A percentile compares a stretch with the other conserved stretches of the same genome.
These are phyloP conservation scores for Gastrodia elata DNA, from an alignment of 106 monocot genomes.

Conservation along the genomic window DNA sequence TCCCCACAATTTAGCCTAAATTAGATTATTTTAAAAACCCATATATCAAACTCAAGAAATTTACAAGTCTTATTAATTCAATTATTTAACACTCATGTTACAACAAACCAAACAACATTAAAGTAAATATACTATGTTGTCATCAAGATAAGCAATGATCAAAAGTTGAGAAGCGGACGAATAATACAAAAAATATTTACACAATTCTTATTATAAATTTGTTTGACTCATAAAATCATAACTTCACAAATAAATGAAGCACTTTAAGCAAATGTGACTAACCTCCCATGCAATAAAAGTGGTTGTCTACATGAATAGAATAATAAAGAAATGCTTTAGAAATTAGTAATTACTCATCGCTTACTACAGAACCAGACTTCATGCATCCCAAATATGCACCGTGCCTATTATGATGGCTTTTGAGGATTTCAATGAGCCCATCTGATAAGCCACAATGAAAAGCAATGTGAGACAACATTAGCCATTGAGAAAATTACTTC, in stretches of 20 bases:
- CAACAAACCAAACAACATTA: too few relatives aligned
- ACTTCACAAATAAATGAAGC: too few relatives aligned
- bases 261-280: neutral
- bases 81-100: too few relatives aligned
- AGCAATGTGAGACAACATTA: neutral
- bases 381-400: slow-evolving; percentile 90
- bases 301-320: neutral
- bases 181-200: too few relatives aligned
- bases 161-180: too few relatives aligned
- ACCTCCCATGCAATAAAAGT: slow-evolving; percentile 1
- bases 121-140: neutral
- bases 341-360: slow-evolving; percentile 62
- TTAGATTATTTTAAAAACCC: too few relatives aligned
- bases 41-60: too few relatives aligned
- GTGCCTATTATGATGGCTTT: slow-evolving; percentile 56
- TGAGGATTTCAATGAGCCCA: slow-evolving; percentile 80
- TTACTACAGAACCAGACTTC: slow-evolving; percentile 89
- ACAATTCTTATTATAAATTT: too few relatives aligned
- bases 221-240: too few relatives aligned
- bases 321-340: slow-evolving; percentile 3
- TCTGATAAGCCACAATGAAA: slow-evolving; percentile 25
- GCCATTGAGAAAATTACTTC: neutral
- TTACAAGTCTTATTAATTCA: too few relatives aligned
- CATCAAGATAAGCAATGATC: neutral
- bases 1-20: too few relatives aligned